Base-by-base conservation (phyloP, 2,329 filamentous ascomycete genomes). In the Fusarium tanahbumbuense region DNA sequence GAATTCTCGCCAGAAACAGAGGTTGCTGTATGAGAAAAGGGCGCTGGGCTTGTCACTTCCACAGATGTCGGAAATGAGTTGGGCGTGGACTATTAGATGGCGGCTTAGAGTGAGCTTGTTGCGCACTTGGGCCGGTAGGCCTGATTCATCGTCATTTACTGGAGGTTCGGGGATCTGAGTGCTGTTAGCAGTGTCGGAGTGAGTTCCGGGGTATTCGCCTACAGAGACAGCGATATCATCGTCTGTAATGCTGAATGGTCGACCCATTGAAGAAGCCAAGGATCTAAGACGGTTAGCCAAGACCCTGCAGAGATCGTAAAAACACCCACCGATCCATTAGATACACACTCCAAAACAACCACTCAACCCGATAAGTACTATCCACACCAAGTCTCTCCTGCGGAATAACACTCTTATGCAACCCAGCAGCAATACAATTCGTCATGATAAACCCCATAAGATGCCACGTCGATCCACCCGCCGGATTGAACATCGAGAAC, bases 271-370 rank as follows among this genome's bases (percentile, higher is more conserved):
- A 0, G 64, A 68, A 1, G 59, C 54, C 1, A 68, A 6, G 1
- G 34, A 64, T 4, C 64, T 67, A 5, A 2, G 7, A 10, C 0
- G 3, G 22, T 45, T 44, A 44, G 41, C 8, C 1, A 18, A 42
- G 20, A 11, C 8, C 30, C 13, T 34, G 15, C 12, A 9, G 11
- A 20, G 16, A 0, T 32, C 0, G 12, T 20, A 1, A 20, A 5
- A 3, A 3, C 11, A 54, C 63, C 6, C 12, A 60, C 61, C 64
- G 23, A 22, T 68, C 66, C 23, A 63, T 41, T 1, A 68, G n/a
- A 34, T 64, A 68, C 0, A 68, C 52, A 3, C 25, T 65, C 66
- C 66, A 68, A 6, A 68, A 68, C 7, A 68, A 4, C 66, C 66
- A 60, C 7, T 56, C 59, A 1, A 25, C 11, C 4, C 55, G 54